Evolutionary conservation across 768 basidiomycete species (phyloP).

Genomic region (Calocera viscosa): DNA sequence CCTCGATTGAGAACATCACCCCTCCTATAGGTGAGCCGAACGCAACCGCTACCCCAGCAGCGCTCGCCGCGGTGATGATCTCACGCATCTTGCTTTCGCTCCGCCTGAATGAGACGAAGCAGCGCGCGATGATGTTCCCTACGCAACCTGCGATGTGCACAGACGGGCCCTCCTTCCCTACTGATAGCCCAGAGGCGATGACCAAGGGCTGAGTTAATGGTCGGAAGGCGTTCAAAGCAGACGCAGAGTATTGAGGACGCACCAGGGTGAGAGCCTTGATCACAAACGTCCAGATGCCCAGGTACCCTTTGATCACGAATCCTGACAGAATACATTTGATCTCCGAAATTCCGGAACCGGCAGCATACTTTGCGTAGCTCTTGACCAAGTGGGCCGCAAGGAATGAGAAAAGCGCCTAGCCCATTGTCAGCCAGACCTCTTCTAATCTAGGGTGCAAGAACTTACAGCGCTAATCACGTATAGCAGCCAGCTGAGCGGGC

Average conservation of each 20-base stretch:
- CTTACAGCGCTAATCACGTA: conserved; percentile 85
- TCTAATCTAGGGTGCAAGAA: conserved; percentile 12
- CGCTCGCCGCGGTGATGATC: conserved; percentile 86
- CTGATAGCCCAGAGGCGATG: conserved; percentile 91
- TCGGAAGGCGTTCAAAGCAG: conserved; percentile 14
- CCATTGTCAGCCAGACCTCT: background rate
- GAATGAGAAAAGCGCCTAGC: conserved; percentile 67
- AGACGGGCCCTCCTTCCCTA: conserved; percentile 96
- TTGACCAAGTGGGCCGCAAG: conserved; percentile 80
- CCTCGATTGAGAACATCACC: conserved; percentile 97
- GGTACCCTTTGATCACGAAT: conserved; percentile 92
- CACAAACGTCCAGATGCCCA: conserved; percentile 77
- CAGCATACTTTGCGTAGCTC: conserved; percentile 84
- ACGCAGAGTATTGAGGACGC: conserved; percentile 23
- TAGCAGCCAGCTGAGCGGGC: conserved; percentile 62
- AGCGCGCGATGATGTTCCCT: conserved; percentile 75
- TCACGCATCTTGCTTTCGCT: conserved; percentile 75
- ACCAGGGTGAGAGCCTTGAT: conserved; percentile 93
- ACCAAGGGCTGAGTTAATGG: conserved; percentile 60
- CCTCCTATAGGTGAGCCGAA: conserved; percentile 98
- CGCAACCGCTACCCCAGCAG: conserved; percentile 95
- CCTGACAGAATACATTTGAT: conserved; percentile 97
- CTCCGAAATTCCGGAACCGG: conserved; percentile 95
- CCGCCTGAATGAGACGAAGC: conserved; percentile 67
- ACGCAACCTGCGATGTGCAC: conserved; percentile 95